Evolutionary conservation across 2,329 filamentous ascomycete species (phyloP).

Genomic region (Aspergillus sp.): DNA sequence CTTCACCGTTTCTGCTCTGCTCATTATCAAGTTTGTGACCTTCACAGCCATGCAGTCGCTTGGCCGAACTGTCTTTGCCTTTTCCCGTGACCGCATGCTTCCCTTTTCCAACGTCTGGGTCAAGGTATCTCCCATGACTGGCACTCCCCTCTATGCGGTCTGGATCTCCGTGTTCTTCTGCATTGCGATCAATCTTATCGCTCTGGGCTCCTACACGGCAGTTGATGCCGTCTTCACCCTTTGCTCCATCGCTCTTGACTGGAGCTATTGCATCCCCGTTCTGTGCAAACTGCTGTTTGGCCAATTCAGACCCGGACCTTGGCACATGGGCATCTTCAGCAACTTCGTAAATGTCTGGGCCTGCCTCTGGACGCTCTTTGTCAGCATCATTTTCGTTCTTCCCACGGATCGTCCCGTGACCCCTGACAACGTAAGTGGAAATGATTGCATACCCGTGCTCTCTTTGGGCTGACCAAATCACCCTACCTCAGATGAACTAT

Average conservation of each 20-base stretch:
- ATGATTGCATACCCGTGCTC: neutral
- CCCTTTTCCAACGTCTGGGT: constrained; percentile 6
- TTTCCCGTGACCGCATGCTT: constrained; percentile 3
- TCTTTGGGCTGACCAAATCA: neutral
- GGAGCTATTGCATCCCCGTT: constrained; percentile 6
- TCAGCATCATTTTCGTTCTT: constrained; percentile 2
- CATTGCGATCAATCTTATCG: constrained; percentile 8
- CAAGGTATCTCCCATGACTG: neutral
- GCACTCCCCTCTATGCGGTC: constrained; percentile 4
- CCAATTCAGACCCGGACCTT: constrained; percentile 5
- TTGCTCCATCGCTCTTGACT: constrained; percentile 6
- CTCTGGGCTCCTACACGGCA: constrained; percentile 5
- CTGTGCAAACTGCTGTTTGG: constrained; percentile 7
- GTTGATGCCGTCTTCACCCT: constrained; percentile 5
- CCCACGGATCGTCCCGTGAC: constrained; percentile 5
- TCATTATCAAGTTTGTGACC: constrained; percentile 7
- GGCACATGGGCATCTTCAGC: constrained; percentile 6
- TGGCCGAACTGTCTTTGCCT: constrained; percentile 4
- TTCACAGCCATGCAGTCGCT: constrained; percentile 7
- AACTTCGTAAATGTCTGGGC: neutral
- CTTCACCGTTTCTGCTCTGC: constrained; percentile 1
- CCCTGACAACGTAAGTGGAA: constrained; percentile 3
- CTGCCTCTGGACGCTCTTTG: constrained; percentile 6
- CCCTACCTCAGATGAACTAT: constrained; percentile 4
- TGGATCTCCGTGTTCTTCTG: constrained; percentile 6